Evolutionary conservation across 306 rosid species (phyloP), one percentile per base, ranked within the genome.

Genomic region (Senna siamea): DNA sequence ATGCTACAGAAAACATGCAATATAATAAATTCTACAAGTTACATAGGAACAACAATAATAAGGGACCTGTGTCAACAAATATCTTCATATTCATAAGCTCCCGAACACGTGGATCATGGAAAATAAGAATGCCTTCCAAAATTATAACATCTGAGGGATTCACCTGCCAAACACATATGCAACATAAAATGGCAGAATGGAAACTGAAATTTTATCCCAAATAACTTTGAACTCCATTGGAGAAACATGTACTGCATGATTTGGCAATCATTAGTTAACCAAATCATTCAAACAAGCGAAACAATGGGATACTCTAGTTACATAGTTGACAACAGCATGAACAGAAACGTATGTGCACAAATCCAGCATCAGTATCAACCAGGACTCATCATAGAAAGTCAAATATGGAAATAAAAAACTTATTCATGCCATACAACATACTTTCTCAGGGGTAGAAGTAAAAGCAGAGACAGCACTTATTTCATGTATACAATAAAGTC

Each of bases 61-160:
- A 89, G 71, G 83, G 96, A 95, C 99, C 99, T 95, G 99, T 95
- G 86, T 95, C 99, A 13, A 95, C 99, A 90, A 95, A 95, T 84
- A 95, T 95, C 92, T 95, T 92, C 99, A 95, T 95, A 78, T 90
- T 92, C 98, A 92, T 88, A 89, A 92, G 79, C 79, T 87, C 98
- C 72, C 99, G 90, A 18, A 95, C 95, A 23, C 93, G 96, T 35
- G 95, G 96, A 79, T 95, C 99, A 72, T 92, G 99, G 85, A 95
- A 95, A 62, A 89, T 81, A 78, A 95, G 99, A 81, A 95, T 95
- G 76, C 99, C 99, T 86, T 92, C 99, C 88, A 95, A 87, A 87
- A 95, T 81, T 73, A 92, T 95, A 77, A 95, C 99, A 83, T 95
- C 97, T 51, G 99, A 86, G 79, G 99, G 99, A 78, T 95, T 95